Percentiles rank a stretch among this genome's conserved stretches.
Evolutionary conservation across 805 yeast species (phyloP).

Genomic region (Nakazawaea sp.): DNA sequence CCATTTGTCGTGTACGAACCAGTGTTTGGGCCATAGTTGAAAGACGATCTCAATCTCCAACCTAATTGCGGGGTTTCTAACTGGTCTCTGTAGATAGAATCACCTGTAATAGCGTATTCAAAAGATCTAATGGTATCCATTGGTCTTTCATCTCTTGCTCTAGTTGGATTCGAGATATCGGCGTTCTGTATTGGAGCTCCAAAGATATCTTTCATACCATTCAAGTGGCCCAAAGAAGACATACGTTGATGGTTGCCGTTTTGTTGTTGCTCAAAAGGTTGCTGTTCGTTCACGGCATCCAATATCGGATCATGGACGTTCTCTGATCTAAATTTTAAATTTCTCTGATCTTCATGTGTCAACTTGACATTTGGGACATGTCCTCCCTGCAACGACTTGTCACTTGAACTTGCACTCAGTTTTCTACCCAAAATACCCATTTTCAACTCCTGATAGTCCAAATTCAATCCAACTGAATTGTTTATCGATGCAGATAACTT

Average conservation of each 20-base stretch:
- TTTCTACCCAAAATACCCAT: slow-evolving; percentile 11
- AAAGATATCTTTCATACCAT: slow-evolving; percentile 70
- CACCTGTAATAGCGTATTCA: slow-evolving; percentile 93
- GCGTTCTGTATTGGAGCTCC: slow-evolving; percentile 75
- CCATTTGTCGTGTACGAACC: too few relatives aligned
- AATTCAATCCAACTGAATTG: too few relatives aligned
- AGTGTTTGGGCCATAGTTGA: slow-evolving; percentile 36
- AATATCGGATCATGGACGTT: slow-evolving; percentile 86
- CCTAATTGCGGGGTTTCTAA: slow-evolving; percentile 76
- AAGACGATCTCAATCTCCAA: slow-evolving; percentile 79
- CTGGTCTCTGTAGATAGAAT: slow-evolving; percentile 68
- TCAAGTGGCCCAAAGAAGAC: slow-evolving; percentile 31
- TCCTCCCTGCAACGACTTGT: neutral
- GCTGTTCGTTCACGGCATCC: slow-evolving; percentile 89
- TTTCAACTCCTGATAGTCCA: too few relatives aligned
- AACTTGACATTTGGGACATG: slow-evolving; percentile 30
- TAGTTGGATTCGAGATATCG: slow-evolving; percentile 89
- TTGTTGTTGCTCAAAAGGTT: slow-evolving; percentile 72
- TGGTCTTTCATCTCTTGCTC: slow-evolving; percentile 93
- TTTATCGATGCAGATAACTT: too few relatives aligned
- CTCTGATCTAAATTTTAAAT: slow-evolving; percentile 58
- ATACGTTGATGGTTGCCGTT: slow-evolving; percentile 25
- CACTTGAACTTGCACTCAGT: neutral
- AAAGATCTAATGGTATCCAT: slow-evolving; percentile 91
- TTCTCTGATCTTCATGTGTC: slow-evolving; percentile 43